Evolutionary conservation across 2,329 filamentous ascomycete genomes (phyloP).

Genomic region (Thermoascus crustaceus): DNA sequence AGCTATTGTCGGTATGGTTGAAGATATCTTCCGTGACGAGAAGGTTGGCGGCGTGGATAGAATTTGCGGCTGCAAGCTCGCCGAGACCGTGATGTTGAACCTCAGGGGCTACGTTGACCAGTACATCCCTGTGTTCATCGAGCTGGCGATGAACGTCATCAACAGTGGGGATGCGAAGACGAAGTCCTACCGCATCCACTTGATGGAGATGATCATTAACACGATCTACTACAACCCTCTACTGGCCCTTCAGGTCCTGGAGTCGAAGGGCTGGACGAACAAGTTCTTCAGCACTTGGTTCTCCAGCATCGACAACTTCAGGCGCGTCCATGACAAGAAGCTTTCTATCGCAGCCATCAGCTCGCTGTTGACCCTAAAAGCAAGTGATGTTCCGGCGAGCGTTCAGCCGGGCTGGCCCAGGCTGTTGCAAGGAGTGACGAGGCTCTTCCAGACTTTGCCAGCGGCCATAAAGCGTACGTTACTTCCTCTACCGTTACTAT

Average conservation of each 20-base stretch:
- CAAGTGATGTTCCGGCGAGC: constrained; percentile 78
- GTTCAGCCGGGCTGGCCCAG: constrained; percentile 93
- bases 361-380: constrained; percentile 68
- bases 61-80: constrained; percentile 95
- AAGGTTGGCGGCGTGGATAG: constrained; percentile 90
- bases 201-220: constrained; percentile 99
- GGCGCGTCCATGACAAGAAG: constrained; percentile 96
- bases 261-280: constrained; percentile 89
- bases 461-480: constrained; percentile 71
- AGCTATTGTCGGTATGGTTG: constrained; percentile 86
- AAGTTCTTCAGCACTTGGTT: constrained; percentile 99
- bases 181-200: constrained; percentile 87
- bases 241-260: constrained; percentile 77
- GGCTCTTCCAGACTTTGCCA: constrained; percentile 86
- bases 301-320: constrained; percentile 87
- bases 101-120: constrained; percentile 81
- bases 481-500: background rate
- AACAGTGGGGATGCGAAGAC: constrained; percentile 67
- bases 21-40: constrained; percentile 85
- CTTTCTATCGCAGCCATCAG: constrained; percentile 91
- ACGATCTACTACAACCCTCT: constrained; percentile 94
- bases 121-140: constrained; percentile 80
- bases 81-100: constrained; percentile 94
- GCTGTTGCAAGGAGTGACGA: constrained; percentile 77
- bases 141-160: constrained; percentile 78